Evolutionary conservation across 2,329 filamentous ascomycete genomes (phyloP).

Genomic region (Fusarium acutatum): DNA sequence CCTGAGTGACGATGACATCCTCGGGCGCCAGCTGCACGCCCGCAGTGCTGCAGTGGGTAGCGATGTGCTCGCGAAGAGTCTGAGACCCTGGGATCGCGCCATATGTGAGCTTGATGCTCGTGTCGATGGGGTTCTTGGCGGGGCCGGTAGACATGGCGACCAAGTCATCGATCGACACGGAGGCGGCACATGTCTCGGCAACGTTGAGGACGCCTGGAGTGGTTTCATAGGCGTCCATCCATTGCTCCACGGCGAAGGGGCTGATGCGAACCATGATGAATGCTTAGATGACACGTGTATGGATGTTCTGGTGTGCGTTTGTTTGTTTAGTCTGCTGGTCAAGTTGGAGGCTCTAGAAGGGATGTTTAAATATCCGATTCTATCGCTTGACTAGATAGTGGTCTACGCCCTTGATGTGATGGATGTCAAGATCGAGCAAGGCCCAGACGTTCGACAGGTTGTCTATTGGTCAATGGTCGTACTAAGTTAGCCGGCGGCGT

Average conservation of each 20-base stretch:
- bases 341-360: background rate
- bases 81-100: slow-evolving; percentile 76
- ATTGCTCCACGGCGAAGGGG: slow-evolving; percentile 76
- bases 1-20: slow-evolving; percentile 78
- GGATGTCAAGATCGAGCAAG: background rate
- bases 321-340: background rate
- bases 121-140: slow-evolving; percentile 56
- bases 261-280: slow-evolving; percentile 64
- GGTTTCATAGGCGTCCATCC: slow-evolving; percentile 69
- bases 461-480: background rate
- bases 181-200: slow-evolving; percentile 81
- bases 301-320: background rate
- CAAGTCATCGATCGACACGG: slow-evolving; percentile 77
- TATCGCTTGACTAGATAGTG: background rate
- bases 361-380: background rate
- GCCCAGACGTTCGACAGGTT: background rate
- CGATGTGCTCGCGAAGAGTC: slow-evolving; percentile 69
- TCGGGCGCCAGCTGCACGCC: slow-evolving; percentile 57
- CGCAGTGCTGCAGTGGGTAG: slow-evolving; percentile 70
- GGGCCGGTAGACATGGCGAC: slow-evolving; percentile 54
- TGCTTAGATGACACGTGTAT: background rate
- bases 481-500: background rate
- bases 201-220: slow-evolving; percentile 72
- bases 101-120: slow-evolving; percentile 71
- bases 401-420: background rate